These are phyloP conservation scores for Furcasterigmium sp. DNA, from an alignment of 2,329 filamentous ascomycete genomes.

Conservation along the genomic window DNA sequence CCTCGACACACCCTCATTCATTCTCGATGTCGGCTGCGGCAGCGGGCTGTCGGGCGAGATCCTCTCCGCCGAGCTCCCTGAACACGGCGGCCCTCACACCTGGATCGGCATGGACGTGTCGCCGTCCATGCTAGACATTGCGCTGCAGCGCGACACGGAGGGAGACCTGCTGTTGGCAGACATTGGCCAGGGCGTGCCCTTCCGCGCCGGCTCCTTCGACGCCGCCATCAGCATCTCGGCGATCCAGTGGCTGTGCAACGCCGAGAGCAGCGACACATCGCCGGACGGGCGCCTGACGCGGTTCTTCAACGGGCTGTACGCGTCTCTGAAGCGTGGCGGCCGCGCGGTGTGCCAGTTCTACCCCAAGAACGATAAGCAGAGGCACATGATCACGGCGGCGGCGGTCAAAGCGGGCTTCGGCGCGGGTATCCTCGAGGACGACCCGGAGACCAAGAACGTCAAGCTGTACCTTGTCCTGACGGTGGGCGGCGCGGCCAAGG, in stretches of 20 bases:
- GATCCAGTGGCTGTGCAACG: constrained; percentile 98
- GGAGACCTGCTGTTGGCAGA: constrained; percentile 93
- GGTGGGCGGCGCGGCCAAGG: constrained; percentile 59
- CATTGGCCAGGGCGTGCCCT: constrained; percentile 92
- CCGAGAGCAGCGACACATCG: constrained; percentile 79
- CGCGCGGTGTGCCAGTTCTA: constrained; percentile 97
- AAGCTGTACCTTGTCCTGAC: constrained; percentile 96
- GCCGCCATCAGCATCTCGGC: constrained; percentile 92
- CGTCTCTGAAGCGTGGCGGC: constrained; percentile 74
- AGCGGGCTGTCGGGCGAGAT: constrained; percentile 94
- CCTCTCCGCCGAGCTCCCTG: constrained; percentile 63
- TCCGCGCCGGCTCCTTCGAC: constrained; percentile 87
- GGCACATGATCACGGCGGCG: constrained; percentile 85
- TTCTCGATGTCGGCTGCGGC: constrained; percentile 96
- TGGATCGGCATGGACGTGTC: constrained; percentile 99
- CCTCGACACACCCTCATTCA: constrained; percentile 72
- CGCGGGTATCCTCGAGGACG: constrained; percentile 90
- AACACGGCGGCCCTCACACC: constrained; percentile 78
- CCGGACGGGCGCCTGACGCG: constrained; percentile 71
- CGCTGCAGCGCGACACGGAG: constrained; percentile 84
- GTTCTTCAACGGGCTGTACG: constrained; percentile 93
- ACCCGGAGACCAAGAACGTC: constrained; percentile 90
- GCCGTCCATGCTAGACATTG: constrained; percentile 93
- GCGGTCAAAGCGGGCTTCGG: constrained; percentile 94
- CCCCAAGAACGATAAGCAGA: constrained; percentile 88